phyloP scores from a whole-genome alignment of 805 yeast species.

The Kluyveromyces lactis region DNA sequence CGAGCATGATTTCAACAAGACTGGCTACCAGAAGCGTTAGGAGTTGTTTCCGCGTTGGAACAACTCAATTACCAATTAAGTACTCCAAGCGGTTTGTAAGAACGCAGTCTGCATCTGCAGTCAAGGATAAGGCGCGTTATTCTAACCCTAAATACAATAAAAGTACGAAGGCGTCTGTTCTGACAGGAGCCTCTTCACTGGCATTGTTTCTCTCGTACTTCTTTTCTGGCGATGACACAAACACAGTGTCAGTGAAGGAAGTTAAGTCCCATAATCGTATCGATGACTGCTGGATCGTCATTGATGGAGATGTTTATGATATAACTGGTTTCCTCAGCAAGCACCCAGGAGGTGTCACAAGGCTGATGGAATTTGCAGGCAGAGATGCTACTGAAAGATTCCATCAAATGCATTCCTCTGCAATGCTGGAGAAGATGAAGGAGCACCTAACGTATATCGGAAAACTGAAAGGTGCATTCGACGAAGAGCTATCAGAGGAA shows the following conservation, averaged over 20 bases:
- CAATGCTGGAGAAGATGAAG: constrained; percentile 12
- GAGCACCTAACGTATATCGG: constrained; percentile 11
- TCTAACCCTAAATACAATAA: background rate
- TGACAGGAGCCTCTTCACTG: constrained; percentile 11
- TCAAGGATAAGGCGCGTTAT: background rate
- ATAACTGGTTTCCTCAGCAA: constrained; percentile 66
- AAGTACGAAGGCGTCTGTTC: constrained; percentile 7
- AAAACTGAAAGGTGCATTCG: constrained; percentile 11
- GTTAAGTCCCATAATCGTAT: constrained; percentile 44
- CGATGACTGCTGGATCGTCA: constrained; percentile 74
- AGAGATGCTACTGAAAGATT: constrained; percentile 60
- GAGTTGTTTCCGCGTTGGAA: too few relatives aligned
- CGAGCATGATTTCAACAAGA: too few relatives aligned
- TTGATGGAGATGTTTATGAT: constrained; percentile 72
- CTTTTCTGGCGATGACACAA: constrained; percentile 5
- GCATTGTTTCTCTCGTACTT: constrained; percentile 8
- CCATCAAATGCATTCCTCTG: constrained; percentile 29
- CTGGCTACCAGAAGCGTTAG: too few relatives aligned
- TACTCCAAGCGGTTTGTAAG: too few relatives aligned
- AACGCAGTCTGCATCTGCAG: too few relatives aligned
- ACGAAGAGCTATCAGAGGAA: constrained; percentile 12
- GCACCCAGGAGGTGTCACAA: constrained; percentile 85
- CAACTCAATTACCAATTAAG: too few relatives aligned
- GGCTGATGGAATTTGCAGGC: constrained; percentile 73
- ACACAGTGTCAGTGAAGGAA: constrained; percentile 10